Evolutionary conservation across 495 filamentous ascomycete species (phyloP).

Genomic region (Aspergillus avenaceus): DNA sequence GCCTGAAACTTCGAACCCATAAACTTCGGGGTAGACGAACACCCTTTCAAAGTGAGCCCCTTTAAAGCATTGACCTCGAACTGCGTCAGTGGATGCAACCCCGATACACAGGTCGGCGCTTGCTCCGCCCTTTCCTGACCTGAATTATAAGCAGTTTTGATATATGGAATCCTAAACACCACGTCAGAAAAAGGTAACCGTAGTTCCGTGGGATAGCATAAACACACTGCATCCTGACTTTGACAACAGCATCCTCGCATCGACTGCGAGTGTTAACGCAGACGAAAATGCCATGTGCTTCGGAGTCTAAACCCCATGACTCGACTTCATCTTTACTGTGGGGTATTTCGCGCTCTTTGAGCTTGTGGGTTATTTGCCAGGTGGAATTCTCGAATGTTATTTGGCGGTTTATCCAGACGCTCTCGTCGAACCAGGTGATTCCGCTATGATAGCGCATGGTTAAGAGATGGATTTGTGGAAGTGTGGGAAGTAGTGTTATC

Average conservation of each 20-base stretch:
- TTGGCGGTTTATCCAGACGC: not conserved
- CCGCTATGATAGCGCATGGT: too few relatives aligned
- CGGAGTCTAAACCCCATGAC: not conserved
- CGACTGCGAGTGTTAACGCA: not conserved
- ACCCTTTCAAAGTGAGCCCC: not conserved
- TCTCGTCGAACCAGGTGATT: not conserved
- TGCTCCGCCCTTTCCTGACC: constrained; percentile 1
- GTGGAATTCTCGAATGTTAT: not conserved
- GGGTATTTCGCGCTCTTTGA: not conserved
- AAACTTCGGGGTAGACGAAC: not conserved
- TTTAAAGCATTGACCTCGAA: not conserved
- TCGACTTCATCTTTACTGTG: not conserved
- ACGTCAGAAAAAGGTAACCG: not conserved
- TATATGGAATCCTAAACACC: not conserved
- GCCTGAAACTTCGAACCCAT: not conserved
- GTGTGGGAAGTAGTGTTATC: too few relatives aligned
- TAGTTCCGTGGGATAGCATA: not conserved
- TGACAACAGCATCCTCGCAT: not conserved
- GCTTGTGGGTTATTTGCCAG: not conserved
- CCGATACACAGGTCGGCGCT: not conserved
- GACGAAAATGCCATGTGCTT: not conserved
- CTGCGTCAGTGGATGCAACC: too few relatives aligned
- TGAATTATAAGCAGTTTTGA: constrained; percentile 6
- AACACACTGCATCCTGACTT: not conserved
- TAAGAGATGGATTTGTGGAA: too few relatives aligned